Percentiles rank a stretch among this genome's conserved stretches.
Conservation (phyloP, 371 early-diverging fungal genomes). For the Fennellomyces sp. region DNA sequence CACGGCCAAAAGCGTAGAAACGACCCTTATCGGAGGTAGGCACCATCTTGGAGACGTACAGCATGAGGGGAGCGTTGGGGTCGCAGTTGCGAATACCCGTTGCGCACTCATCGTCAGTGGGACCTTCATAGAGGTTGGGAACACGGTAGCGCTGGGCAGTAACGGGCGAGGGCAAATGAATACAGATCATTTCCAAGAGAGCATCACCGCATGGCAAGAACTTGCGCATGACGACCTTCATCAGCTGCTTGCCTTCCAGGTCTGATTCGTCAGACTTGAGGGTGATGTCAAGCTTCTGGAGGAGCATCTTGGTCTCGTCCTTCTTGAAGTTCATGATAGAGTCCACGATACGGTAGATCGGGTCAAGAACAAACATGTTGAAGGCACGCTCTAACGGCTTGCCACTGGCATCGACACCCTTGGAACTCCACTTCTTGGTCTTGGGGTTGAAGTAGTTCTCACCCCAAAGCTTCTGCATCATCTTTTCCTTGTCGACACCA, state of each 20-base stretch:
- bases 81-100: slow-evolving; percentile 88
- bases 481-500: slow-evolving; percentile 91
- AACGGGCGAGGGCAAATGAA: slow-evolving; percentile 96
- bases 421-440: slow-evolving; percentile 94
- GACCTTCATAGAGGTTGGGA: slow-evolving; percentile 97
- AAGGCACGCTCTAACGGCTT: slow-evolving; percentile 92
- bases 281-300: slow-evolving; percentile 86
- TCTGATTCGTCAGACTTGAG: slow-evolving; percentile 88
- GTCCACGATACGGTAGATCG: slow-evolving; percentile 97
- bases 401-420: slow-evolving; percentile 74
- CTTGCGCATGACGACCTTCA: slow-evolving; percentile 97
- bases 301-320: slow-evolving; percentile 75
- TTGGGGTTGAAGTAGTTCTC: slow-evolving; percentile 96
- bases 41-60: slow-evolving; percentile 99
- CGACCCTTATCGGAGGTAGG: slow-evolving; percentile 99
- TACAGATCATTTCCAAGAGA: slow-evolving; percentile 98
- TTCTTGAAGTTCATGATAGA: slow-evolving; percentile 94
- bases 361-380: slow-evolving; percentile 97
- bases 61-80: slow-evolving; percentile 95
- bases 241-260: slow-evolving; percentile 90
- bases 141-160: slow-evolving; percentile 95
- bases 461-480: slow-evolving; percentile 94
- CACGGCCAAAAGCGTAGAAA: slow-evolving; percentile 99
- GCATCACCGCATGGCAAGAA: slow-evolving; percentile 99
- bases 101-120: slow-evolving; percentile 94